These are phyloP conservation scores for Podila epicladia DNA, from an alignment of 192 early-diverging fungal species.

Conservation along the genomic window DNA sequence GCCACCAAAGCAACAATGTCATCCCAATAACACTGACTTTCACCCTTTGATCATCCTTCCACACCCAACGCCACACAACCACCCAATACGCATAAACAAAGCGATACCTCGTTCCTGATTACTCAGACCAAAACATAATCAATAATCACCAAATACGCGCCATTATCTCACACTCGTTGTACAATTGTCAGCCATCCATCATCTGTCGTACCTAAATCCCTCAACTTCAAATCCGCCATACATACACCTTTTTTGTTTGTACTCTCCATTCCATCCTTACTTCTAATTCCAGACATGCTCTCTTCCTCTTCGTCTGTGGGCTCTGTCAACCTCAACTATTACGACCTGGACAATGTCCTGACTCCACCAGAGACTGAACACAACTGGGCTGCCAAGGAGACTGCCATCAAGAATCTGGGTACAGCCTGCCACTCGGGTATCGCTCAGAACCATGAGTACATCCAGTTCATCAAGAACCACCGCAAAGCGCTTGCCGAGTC, in stretches of 20 bases:
- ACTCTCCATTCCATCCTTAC: not conserved
- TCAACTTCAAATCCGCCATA: too few relatives aligned
- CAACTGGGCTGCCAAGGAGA: slow-evolving; percentile 48
- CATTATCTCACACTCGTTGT: too few relatives aligned
- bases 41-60: not conserved
- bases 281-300: slow-evolving; percentile 8
- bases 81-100: not conserved
- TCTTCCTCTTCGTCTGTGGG: not conserved
- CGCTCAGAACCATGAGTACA: slow-evolving; percentile 33
- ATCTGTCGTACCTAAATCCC: too few relatives aligned
- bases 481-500: slow-evolving; percentile 40
- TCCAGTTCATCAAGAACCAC: slow-evolving; percentile 41
- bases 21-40: too few relatives aligned
- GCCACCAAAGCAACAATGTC: too few relatives aligned
- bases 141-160: too few relatives aligned
- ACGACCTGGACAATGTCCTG: slow-evolving; percentile 44
- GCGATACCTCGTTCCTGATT: too few relatives aligned
- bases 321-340: slow-evolving; percentile 35
- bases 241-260: not conserved
- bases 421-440: slow-evolving; percentile 36
- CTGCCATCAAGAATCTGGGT: slow-evolving; percentile 34
- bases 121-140: too few relatives aligned
- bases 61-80: too few relatives aligned
- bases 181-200: too few relatives aligned
- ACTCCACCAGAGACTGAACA: slow-evolving; percentile 48